A percentile compares a stretch with the other conserved stretches of the same genome.
Conservation (phyloP, 2,329 filamentous ascomycete genomes). For the Chaetoscypha palmicola region DNA sequence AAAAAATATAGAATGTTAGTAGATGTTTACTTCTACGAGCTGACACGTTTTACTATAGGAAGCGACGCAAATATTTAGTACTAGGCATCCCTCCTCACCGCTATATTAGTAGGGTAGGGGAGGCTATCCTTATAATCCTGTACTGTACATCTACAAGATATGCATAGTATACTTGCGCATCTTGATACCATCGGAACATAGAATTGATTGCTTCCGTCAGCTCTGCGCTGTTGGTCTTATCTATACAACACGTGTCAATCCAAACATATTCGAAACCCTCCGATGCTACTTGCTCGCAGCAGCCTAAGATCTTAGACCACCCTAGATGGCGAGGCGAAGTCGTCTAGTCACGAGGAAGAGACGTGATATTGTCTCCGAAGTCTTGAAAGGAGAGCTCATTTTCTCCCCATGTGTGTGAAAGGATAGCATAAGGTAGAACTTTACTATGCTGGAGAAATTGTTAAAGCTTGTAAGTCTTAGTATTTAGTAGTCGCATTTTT, state of each 20-base stretch:
- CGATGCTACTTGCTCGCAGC: conserved; percentile 3
- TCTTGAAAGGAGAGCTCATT: conserved; percentile 23
- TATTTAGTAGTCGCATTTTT: not conserved
- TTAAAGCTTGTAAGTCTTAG: not conserved
- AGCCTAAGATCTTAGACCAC: conserved; percentile 5
- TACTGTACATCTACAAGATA: conserved; percentile 14
- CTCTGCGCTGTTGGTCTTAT: conserved; percentile 16
- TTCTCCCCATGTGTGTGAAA: conserved; percentile 27
- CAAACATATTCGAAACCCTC: conserved; percentile 10
- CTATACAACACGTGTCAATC: conserved; percentile 19
- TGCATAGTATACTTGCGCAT: conserved; percentile 12
- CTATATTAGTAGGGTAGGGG: too few species aligned
- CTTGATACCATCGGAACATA: conserved; percentile 17
- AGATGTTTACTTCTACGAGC: too few species aligned
- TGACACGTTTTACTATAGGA: too few species aligned
- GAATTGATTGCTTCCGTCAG: conserved; percentile 17
- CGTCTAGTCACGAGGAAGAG: not conserved
- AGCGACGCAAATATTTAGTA: too few species aligned
- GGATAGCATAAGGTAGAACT: conserved; percentile 21
- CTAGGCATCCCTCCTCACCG: too few species aligned
- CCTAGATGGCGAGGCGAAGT: not conserved
- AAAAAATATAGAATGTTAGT: too few species aligned
- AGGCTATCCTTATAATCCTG: too few species aligned
- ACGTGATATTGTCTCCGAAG: conserved; percentile 2
- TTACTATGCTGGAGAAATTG: not conserved